A percentile compares a stretch with the other conserved stretches of the same genome.
Conservation (phyloP, 768 basidiomycete genomes). For the Boletus reticulatus region DNA sequence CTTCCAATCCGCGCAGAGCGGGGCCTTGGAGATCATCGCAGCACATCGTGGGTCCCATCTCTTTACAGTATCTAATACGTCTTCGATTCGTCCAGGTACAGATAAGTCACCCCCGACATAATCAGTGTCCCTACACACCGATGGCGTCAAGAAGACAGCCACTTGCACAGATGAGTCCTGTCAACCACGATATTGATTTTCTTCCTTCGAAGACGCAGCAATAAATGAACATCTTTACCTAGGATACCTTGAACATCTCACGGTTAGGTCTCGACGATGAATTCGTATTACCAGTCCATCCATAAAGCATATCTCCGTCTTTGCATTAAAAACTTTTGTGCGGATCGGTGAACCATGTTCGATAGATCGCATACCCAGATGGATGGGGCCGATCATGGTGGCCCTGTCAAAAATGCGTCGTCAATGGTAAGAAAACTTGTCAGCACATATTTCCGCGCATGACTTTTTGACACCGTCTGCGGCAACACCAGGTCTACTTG, state of each 20-base stretch:
- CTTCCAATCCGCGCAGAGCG: constrained; percentile 39
- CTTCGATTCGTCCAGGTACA: constrained; percentile 22
- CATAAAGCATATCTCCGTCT: constrained; percentile 21
- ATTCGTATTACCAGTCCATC: constrained; percentile 20
- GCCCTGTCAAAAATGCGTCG: constrained; percentile 13
- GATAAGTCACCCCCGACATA: constrained; percentile 22
- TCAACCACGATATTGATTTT: constrained; percentile 16
- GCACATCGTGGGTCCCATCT: constrained; percentile 26
- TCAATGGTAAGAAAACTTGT: constrained; percentile 5
- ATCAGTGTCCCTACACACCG: constrained; percentile 16
- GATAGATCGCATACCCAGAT: constrained; percentile 30
- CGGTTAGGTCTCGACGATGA: neutral
- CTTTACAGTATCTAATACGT: constrained; percentile 19
- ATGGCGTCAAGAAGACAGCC: neutral
- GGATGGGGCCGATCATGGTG: constrained; percentile 24
- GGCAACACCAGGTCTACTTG: constrained; percentile 27
- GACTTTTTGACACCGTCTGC: constrained; percentile 28
- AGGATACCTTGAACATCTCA: neutral
- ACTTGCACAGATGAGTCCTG: constrained; percentile 1
- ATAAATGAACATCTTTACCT: constrained; percentile 22
- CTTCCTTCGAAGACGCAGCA: constrained; percentile 13
- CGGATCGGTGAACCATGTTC: constrained; percentile 29
- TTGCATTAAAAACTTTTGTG: constrained; percentile 18
- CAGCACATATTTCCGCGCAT: constrained; percentile 21
- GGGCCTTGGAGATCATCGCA: constrained; percentile 22